These are phyloP conservation scores for Claviceps sp. DNA, from an alignment of 2,329 filamentous ascomycete genomes.

Conservation along the genomic window DNA sequence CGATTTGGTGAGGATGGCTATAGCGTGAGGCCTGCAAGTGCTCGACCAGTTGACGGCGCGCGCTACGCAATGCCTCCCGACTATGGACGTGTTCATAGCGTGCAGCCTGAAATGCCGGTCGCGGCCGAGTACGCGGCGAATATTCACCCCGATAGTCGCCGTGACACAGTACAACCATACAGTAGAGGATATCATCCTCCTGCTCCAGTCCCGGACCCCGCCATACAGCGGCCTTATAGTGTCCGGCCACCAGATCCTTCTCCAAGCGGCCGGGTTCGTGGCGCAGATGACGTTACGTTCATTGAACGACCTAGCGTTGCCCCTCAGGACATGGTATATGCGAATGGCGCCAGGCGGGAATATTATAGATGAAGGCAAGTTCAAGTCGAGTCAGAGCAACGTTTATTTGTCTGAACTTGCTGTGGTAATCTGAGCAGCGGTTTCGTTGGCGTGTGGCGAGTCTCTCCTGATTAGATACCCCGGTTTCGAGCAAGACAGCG, in stretches of 20 bases:
- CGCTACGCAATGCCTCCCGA: conserved; percentile 28
- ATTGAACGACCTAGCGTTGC: conserved; percentile 29
- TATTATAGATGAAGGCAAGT: conserved; percentile 18
- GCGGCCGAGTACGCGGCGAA: conserved; percentile 15
- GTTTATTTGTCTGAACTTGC: neutral
- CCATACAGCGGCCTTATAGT: conserved; percentile 22
- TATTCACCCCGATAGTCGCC: conserved; percentile 16
- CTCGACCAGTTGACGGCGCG: conserved; percentile 36
- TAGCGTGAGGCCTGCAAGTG: conserved; percentile 40
- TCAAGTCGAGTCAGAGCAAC: neutral
- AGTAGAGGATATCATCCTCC: conserved; percentile 16
- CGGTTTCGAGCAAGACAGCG: neutral
- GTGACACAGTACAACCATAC: conserved; percentile 19
- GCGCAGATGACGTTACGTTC: conserved; percentile 27
- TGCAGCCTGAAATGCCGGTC: conserved; percentile 22
- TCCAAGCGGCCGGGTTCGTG: conserved; percentile 10
- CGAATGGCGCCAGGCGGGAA: conserved; percentile 25
- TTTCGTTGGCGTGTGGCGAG: neutral
- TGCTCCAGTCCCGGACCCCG: conserved; percentile 9
- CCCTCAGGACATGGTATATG: conserved; percentile 31
- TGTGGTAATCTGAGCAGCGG: neutral
- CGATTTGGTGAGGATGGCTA: conserved; percentile 34
- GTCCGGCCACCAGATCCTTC: conserved; percentile 28
- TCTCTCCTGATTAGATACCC: neutral
- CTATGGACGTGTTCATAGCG: conserved; percentile 32